Evolutionary conservation across 2,329 filamentous ascomycete genomes (phyloP).

Genomic region (Teratosphaeria viscida): DNA sequence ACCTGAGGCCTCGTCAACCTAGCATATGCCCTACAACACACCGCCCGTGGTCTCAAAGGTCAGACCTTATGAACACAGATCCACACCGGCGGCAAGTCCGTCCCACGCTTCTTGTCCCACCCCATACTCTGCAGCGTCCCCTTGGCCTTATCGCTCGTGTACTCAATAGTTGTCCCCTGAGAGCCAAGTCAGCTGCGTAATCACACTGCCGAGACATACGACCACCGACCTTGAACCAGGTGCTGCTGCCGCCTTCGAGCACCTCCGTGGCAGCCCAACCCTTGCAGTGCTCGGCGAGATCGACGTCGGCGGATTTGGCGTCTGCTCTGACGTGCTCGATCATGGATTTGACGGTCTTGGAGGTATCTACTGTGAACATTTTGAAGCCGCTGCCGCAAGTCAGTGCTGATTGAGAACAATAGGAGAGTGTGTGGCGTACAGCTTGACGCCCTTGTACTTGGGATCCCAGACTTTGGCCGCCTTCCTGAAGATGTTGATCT

Average conservation of each 20-base stretch:
- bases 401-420: not conserved
- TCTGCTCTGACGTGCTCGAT: conserved; percentile 20
- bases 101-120: conserved; percentile 23
- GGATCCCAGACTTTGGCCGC: conserved; percentile 16
- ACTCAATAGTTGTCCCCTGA: conserved; percentile 21
- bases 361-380: conserved; percentile 22
- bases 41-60: not conserved
- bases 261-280: conserved; percentile 25
- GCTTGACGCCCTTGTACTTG: conserved; percentile 8
- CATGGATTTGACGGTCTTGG: conserved; percentile 16
- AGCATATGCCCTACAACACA: not conserved
- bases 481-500: conserved; percentile 18
- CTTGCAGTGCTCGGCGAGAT: conserved; percentile 7
- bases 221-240: conserved; percentile 20
- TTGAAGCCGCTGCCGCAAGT: conserved; percentile 17
- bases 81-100: conserved; percentile 22
- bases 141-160: conserved; percentile 18
- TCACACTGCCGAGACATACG: not conserved
- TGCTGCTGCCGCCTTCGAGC: conserved; percentile 21
- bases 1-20: not conserved
- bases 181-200: conserved; percentile 1
- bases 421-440: conserved; percentile 5
- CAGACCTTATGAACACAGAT: conserved; percentile 21
- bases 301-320: conserved; percentile 4
- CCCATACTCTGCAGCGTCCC: conserved; percentile 20